Evolutionary conservation across 371 early-diverging fungal genomes (phyloP).

Genomic region (Smittium culicis): DNA sequence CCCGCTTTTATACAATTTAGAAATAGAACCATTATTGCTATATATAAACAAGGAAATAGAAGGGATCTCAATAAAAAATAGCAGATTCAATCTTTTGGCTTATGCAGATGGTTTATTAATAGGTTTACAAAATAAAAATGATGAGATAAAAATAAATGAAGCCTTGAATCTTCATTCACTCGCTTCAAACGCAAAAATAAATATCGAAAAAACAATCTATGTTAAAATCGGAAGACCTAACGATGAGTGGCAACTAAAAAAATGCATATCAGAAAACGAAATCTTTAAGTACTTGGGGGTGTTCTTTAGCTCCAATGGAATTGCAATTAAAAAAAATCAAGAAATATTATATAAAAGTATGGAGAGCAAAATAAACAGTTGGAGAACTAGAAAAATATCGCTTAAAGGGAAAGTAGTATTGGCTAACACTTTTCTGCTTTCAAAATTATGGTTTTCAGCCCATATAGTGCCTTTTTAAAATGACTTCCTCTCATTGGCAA

Average conservation of each 20-base stretch:
- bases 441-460: conserved; percentile 7
- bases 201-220: not conserved
- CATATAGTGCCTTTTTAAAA: conserved; percentile 1
- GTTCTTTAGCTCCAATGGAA: not conserved
- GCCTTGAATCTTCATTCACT: not conserved
- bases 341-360: not conserved
- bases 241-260: not conserved
- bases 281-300: conserved; percentile 6
- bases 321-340: not conserved
- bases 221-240: not conserved
- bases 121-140: not conserved
- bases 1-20: not conserved
- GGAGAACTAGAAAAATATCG: not conserved
- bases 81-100: not conserved
- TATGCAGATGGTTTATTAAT: not conserved
- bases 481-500: not conserved
- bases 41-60: not conserved
- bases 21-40: not conserved
- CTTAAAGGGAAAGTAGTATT: conserved; percentile 1
- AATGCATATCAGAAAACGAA: not conserved
- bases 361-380: not conserved
- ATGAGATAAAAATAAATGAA: not conserved
- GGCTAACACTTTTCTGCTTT: conserved; percentile 5
- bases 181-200: not conserved
- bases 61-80: not conserved